Evolutionary conservation across 148 eudicot species (phyloP).

Genomic region (Rheum nobile): DNA sequence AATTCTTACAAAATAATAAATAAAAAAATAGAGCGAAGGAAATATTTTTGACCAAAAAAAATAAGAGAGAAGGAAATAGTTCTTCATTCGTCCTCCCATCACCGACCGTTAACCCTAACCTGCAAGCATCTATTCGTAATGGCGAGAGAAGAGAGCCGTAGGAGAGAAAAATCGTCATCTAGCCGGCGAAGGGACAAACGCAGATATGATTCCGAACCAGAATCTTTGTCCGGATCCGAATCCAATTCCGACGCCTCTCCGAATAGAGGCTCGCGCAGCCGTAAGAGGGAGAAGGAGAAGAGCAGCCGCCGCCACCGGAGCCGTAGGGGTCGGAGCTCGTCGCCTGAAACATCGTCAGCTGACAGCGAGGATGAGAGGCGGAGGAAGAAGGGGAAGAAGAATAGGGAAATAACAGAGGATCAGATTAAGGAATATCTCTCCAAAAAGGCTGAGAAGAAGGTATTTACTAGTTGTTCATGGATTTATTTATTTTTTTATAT

Average conservation of each 20-base stretch:
- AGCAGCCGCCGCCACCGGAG: slow-evolving; percentile 13
- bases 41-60: no score
- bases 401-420: slow-evolving; percentile 37
- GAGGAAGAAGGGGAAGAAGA: slow-evolving; percentile 22
- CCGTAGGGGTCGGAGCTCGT: slow-evolving; percentile 20
- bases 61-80: no score
- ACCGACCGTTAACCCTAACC: neutral
- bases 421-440: slow-evolving; percentile 63
- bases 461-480: neutral
- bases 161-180: slow-evolving; percentile 5
- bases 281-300: neutral
- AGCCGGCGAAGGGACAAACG: slow-evolving; percentile 13
- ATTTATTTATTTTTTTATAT: neutral
- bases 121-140: neutral
- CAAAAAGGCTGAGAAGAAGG: slow-evolving; percentile 83
- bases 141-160: slow-evolving; percentile 4
- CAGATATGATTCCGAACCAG: slow-evolving; percentile 15
- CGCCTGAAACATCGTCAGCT: slow-evolving; percentile 15
- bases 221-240: slow-evolving; percentile 7
- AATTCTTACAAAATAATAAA: no score
- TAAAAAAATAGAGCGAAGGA: no score
- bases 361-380: slow-evolving; percentile 17
- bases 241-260: slow-evolving; percentile 14
- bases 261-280: slow-evolving; percentile 7
- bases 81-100: neutral